Percentiles rank a stretch among this genome's conserved stretches.
Evolutionary conservation across 2,329 filamentous ascomycete genomes (phyloP).

Genomic region (Cytospora leucostoma): DNA sequence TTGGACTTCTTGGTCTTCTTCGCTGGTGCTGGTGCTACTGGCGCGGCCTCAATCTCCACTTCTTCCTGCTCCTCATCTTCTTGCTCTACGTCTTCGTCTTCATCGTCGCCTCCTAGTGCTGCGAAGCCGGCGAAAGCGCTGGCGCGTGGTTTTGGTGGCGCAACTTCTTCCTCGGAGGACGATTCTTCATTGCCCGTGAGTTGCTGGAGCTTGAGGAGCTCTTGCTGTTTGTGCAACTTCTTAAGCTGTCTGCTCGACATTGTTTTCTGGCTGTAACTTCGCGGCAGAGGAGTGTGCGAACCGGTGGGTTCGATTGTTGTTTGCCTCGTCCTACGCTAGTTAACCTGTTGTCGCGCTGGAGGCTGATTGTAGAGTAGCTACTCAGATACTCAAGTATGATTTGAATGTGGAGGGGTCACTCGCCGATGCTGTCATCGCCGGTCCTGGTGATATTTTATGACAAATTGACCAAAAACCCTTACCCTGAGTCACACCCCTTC

Average conservation of each 20-base stretch:
- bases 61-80: slow-evolving; percentile 16
- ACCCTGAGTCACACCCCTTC: too few relatives aligned
- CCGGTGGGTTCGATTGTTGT: background rate
- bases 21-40: slow-evolving; percentile 30
- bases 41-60: slow-evolving; percentile 29
- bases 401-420: slow-evolving; percentile 11
- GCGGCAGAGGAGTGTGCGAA: background rate
- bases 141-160: slow-evolving; percentile 42
- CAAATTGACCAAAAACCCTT: too few relatives aligned
- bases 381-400: background rate
- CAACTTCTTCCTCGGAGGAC: slow-evolving; percentile 37
- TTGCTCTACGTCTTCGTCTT: slow-evolving; percentile 35
- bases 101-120: slow-evolving; percentile 49
- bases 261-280: slow-evolving; percentile 8
- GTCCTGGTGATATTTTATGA: too few relatives aligned
- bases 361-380: background rate
- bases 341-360: background rate
- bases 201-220: slow-evolving; percentile 40
- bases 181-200: slow-evolving; percentile 24
- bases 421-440: slow-evolving; percentile 24
- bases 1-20: slow-evolving; percentile 42
- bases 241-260: slow-evolving; percentile 57
- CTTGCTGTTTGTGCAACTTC: slow-evolving; percentile 53
- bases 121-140: slow-evolving; percentile 54
- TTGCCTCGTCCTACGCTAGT: too few relatives aligned